Base-by-base conservation (phyloP, 148 eudicot species). In the Selenicereus undatus region DNA sequence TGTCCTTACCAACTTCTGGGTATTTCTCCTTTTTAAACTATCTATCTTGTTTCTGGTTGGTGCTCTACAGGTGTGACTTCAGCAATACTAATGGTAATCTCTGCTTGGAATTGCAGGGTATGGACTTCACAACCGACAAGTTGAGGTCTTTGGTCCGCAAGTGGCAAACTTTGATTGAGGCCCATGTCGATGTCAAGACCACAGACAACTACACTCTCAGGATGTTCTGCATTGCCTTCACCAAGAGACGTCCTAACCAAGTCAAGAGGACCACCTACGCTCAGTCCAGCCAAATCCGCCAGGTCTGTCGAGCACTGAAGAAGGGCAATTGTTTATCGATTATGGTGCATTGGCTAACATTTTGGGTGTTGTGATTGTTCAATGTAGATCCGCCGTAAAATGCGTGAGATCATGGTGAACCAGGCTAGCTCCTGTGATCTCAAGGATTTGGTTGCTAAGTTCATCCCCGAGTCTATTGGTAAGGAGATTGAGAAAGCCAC, bases 121-220 rank as follows among this genome's bases (percentile, higher is more conserved):
- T 91, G 94, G 90, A 89, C 80, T 93, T 91, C 81, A 91, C 97
- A 27, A 90, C 91, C 1, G 90, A 93, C 80, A 91, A 91, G 85
- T 74, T 93, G 80, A 90, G 94, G 86, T 91, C 97, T 12, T 84
- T 92, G 24, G 97, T 91, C 12, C 87, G 89, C 72, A 91, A 93
- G 80, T 90, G 97, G 97, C 91, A 93, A 62, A 84, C 97, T 21
- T 76, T 93, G 82, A 93, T 93, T 29, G 94, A 93, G 85, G 91
- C 97, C 35, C 97, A 93, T 83, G 94, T 93, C 17, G 97, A 93
- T 89, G 97, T 93, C n/a, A 93, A 93, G 81, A 93, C 97, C 26
- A 93, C 97, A 0, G 93, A 93, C 75, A 89, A 78, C 83, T 93
- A 70, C 81, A 93, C 93, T 51, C 79, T 93, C 14, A 83, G 94